Conservation (phyloP, 257 asterid species). For the Schizonepeta tenuifolia region DNA sequence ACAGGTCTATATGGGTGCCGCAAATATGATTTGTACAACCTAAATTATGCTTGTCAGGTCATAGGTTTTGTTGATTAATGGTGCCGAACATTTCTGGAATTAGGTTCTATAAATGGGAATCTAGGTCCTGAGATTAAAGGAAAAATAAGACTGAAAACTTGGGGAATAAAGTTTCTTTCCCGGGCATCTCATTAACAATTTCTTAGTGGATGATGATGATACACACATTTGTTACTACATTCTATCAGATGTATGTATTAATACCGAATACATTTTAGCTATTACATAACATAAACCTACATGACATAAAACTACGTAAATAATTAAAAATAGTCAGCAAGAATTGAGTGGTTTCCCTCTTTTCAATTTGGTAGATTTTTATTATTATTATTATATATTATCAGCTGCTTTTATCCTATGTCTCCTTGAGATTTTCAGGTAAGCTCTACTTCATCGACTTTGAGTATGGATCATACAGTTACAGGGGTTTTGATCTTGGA, state of each 20-base stretch:
- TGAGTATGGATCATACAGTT: constrained; percentile 92
- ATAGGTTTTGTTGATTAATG: constrained; percentile 21
- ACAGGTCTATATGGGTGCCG: constrained; percentile 17
- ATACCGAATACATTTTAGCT: constrained; percentile 17
- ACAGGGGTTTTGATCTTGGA: constrained; percentile 97
- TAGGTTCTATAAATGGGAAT: constrained; percentile 12
- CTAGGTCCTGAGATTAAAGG: neutral
- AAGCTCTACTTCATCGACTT: constrained; percentile 95
- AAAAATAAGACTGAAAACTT: neutral
- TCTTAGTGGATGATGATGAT: neutral
- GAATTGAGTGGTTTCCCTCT: constrained; percentile 9
- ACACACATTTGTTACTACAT: neutral
- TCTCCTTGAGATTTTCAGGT: constrained; percentile 51
- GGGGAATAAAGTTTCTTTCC: constrained; percentile 3
- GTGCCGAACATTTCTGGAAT: constrained; percentile 5
- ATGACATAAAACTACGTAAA: neutral
- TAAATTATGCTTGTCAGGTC: constrained; percentile 25
- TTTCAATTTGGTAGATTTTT: neutral
- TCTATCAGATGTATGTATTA: neutral
- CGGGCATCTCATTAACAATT: constrained; percentile 5
- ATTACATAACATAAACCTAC: constrained; percentile 13
- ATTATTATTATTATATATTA: neutral
- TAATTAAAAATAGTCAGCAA: neutral
- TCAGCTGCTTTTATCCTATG: constrained; percentile 13
- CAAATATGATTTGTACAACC: constrained; percentile 1